phyloP scores from a whole-genome alignment of 208 protist species.

The Trypanosoma conorhini region DNA sequence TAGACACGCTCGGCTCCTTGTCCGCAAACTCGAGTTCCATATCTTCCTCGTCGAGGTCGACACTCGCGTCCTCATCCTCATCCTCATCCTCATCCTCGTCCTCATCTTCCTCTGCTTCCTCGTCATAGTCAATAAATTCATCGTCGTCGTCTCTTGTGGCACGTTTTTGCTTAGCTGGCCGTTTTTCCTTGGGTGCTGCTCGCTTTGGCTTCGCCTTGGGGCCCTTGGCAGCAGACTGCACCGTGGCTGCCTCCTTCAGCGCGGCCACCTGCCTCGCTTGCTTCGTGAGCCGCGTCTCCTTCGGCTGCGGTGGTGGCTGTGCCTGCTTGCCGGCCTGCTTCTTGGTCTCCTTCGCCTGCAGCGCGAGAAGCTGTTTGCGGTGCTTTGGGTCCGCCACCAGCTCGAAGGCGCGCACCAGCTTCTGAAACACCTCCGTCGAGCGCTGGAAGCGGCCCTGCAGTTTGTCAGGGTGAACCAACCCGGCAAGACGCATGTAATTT shows the following conservation, averaged over 20 bases:
- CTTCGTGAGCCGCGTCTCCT: background rate
- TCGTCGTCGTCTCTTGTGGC: conserved; percentile 16
- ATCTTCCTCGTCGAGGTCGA: conserved; percentile 23
- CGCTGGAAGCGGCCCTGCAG: conserved; percentile 58
- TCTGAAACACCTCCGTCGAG: conserved; percentile 84
- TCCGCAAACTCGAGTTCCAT: conserved; percentile 9
- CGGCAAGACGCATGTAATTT: conserved; percentile 83
- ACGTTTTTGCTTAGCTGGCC: conserved; percentile 1
- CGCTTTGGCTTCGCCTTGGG: background rate
- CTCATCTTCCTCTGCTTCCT: conserved; percentile 14
- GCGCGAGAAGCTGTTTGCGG: conserved; percentile 36
- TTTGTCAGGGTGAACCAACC: conserved; percentile 80
- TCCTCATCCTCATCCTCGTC: conserved; percentile 23
- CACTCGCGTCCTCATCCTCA: conserved; percentile 10
- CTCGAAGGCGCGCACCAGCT: conserved; percentile 83
- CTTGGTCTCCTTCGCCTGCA: conserved; percentile 15
- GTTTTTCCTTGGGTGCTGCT: background rate
- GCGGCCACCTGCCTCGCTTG: conserved; percentile 7
- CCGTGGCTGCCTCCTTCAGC: background rate
- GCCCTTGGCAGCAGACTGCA: background rate
- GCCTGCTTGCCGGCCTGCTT: conserved; percentile 9
- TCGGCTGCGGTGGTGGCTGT: background rate
- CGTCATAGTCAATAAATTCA: conserved; percentile 23
- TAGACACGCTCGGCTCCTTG: conserved; percentile 54
- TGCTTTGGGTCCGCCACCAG: conserved; percentile 61